phyloP scores from a whole-genome alignment of 257 asterid species.

The Vinca minor region DNA sequence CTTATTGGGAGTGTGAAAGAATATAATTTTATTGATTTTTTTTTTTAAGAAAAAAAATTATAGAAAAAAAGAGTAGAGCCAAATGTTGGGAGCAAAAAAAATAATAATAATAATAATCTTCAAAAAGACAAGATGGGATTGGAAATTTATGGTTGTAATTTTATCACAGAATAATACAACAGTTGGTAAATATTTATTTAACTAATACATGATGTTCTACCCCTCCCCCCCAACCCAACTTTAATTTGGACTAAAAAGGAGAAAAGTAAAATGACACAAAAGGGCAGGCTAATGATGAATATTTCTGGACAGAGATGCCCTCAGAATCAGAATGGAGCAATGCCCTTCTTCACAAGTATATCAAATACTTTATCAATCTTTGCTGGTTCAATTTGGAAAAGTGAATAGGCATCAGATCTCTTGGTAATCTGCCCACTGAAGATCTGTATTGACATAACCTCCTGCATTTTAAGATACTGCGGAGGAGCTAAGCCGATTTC shows the following conservation, averaged over 20 bases:
- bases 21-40: too few species aligned
- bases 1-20: too few species aligned
- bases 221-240: neutral
- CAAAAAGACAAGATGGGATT: neutral
- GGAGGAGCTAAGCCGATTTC: constrained; percentile 56
- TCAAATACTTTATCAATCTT: constrained; percentile 71
- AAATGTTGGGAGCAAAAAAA: too few species aligned
- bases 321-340: constrained; percentile 25
- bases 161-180: neutral
- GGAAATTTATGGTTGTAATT: neutral
- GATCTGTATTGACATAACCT: constrained; percentile 45
- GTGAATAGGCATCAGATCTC: constrained; percentile 64
- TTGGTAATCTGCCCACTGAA: constrained; percentile 54
- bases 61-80: too few species aligned
- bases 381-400: constrained; percentile 54
- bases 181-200: neutral
- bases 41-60: too few species aligned
- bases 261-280: neutral
- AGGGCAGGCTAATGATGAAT: neutral
- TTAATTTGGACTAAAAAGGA: neutral
- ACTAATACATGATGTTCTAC: neutral
- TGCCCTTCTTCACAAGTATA: constrained; percentile 63
- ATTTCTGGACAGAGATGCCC: neutral
- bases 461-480: constrained; percentile 63
- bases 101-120: too few species aligned